Evolutionary conservation across 1,284 basidiomycete species (phyloP).

Genomic region (Rhizopogon parksii): DNA sequence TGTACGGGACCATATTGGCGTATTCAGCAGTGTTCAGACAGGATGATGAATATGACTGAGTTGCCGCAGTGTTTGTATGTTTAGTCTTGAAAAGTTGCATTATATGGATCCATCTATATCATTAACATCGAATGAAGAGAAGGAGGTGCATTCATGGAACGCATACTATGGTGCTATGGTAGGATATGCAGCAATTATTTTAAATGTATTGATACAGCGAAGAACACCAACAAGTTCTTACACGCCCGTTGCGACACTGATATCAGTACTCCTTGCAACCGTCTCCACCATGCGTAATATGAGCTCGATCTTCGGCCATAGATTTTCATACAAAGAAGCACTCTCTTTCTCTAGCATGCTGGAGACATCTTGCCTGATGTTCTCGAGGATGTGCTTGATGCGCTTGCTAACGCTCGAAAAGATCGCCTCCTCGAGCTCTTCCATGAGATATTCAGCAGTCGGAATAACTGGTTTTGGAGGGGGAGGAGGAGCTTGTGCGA

Average conservation of each 20-base stretch:
- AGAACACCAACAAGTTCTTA: background rate
- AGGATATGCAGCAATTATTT: background rate
- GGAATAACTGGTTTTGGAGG: constrained; percentile 23
- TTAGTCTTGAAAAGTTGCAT: constrained; percentile 6
- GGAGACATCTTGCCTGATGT: constrained; percentile 32
- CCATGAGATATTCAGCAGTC: constrained; percentile 36
- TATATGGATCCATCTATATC: constrained; percentile 14
- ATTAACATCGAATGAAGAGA: background rate
- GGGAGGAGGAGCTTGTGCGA: constrained; percentile 25
- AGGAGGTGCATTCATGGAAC: background rate
- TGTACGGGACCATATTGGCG: constrained; percentile 90
- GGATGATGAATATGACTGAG: constrained; percentile 65
- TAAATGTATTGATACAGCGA: background rate
- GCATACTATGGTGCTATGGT: background rate
- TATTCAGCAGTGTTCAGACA: constrained; percentile 81
- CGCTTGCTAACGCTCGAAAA: constrained; percentile 32
- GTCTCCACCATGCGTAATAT: background rate
- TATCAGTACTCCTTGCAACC: background rate
- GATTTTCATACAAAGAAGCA: background rate
- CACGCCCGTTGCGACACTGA: background rate
- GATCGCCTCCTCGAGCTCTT: constrained; percentile 35
- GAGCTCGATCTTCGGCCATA: constrained; percentile 10
- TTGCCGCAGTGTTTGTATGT: background rate
- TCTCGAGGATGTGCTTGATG: constrained; percentile 32
- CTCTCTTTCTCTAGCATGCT: constrained; percentile 24